Base-by-base conservation (phyloP, 495 filamentous ascomycete genomes). In the Bacidia rubella region DNA sequence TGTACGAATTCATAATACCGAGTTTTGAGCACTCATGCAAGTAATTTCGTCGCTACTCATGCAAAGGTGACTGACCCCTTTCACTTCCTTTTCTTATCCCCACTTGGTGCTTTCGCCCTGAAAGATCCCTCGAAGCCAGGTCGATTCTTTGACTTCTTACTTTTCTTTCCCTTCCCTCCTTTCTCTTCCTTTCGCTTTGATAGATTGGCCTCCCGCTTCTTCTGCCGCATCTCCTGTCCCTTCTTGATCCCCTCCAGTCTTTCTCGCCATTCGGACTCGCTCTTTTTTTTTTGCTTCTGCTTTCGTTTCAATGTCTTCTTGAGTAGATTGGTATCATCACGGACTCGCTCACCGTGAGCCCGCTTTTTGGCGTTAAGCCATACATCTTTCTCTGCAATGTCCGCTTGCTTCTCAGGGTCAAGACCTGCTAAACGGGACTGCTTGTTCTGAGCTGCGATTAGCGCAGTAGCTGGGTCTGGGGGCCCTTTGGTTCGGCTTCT, bases 271-370 rank as follows among this genome's bases (percentile, higher is more conserved):
- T 92, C 88, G 55, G 80, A 79, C 65, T 85, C 83, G 62, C 82
- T 89, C 77, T 90, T 94, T 68, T 78, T 83, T 79, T 97, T 98
- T 25, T 75, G 70, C 56, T 80, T 81, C 63, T 94, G 87, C 68
- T 93, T 89, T 55, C 90, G 81, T 76, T 96, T 96, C 53, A 96
- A 69, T 1, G 89, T 87, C 74, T 95, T 95, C 77, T 93, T 93
- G 11, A 98, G 76, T 29, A 97, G 64, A n/a, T 75, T 79, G 49
- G 85, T 85, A 63, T 94, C 86, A 55, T 97, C 88, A 53, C 80
- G 75, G n/a, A 95, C 80, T 59, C 88, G 87, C 63, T 95, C 89
- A 24, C 92, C 87, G 57, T 90, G 85, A 2, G 85, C 87, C 23
- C 85, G 82, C 65, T 90, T 86, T 66, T 87, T 80, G 5, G 90